Conservation (phyloP, 2,329 filamentous ascomycete genomes). For the Madurella fahalii region DNA sequence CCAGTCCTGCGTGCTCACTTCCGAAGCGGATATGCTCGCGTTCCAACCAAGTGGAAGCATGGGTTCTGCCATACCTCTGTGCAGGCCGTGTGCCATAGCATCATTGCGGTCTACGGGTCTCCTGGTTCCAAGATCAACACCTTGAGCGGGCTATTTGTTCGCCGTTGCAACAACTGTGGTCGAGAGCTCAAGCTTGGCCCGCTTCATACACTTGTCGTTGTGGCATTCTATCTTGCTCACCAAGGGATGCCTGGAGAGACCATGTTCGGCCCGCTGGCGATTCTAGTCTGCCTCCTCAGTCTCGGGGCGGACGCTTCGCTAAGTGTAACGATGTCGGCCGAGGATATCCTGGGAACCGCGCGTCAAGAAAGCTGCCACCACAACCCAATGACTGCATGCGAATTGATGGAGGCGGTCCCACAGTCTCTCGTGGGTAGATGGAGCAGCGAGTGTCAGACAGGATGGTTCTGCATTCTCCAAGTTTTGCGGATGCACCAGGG, state of each 20-base stretch:
- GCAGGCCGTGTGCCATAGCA: background rate
- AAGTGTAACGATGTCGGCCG: background rate
- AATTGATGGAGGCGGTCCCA: constrained; percentile 3
- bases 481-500: background rate
- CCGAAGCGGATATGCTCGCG: constrained; percentile 1
- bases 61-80: constrained; percentile 1
- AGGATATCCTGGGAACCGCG: constrained; percentile 1
- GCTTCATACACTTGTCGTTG: constrained; percentile 3
- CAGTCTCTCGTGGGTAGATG: background rate
- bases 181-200: constrained; percentile 8
- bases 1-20: constrained; percentile 1
- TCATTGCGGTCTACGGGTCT: background rate
- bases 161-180: constrained; percentile 6
- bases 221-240: constrained; percentile 8
- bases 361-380: constrained; percentile 2
- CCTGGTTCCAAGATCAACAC: background rate
- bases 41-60: constrained; percentile 7
- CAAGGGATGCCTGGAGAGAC: constrained; percentile 4
- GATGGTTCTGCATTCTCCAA: constrained; percentile 7
- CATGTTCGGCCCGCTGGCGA: constrained; percentile 3
- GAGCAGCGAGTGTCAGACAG: constrained; percentile 1
- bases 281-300: constrained; percentile 5
- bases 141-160: constrained; percentile 3
- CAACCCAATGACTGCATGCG: constrained; percentile 1
- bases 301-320: constrained; percentile 6